Base-by-base conservation (phyloP, 2,329 filamentous ascomycete genomes). In the Cladosporium oxysporum region DNA sequence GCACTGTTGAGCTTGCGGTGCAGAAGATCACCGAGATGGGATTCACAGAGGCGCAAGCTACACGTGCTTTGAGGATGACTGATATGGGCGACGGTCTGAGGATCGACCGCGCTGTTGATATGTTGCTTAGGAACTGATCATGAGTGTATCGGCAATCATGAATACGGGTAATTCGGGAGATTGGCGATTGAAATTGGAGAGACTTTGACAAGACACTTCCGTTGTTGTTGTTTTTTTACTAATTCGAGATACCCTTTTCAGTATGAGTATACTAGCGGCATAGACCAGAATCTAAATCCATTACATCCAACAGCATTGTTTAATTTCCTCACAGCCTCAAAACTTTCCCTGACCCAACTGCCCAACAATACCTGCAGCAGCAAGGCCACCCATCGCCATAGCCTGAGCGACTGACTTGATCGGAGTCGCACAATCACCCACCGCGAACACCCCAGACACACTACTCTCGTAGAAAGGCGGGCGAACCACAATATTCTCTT, bases 61-160 rank as follows among this genome's bases (percentile, higher is more conserved):
- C 83, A 66, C 82, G 83, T 71, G 87, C 87, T 21, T 76, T 89
- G 21, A 81, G 83, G 49, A 81, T 83, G 70, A 89, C 86, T 5
- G 87, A 89, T 73, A 82, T 81, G 16, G 87, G 86, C 0, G 84
- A 87, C 68, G 85, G 85, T 0, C 77, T 89, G 68, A 79, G 87
- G 65, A 79, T 85, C 11, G 82, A 87, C 70, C 81, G 83, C 5
- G 87, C 87, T 0, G 82, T 88, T 26, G 82, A 86, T 66, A 71
- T 87, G 65, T 76, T 89, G 68, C 71, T 85, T 44, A 65, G 62
- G 44, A 41, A 26, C 44, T 53, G 31, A 53, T 59, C 26, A n/a
- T 31, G 28, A 21, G 28, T 12, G 18, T 33, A 5, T 18, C 4
- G 11, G 3, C 16, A 55, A 21, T 33, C 11, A 23, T 16, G 28